These are phyloP conservation scores for Rosa hybrid DNA, from an alignment of 331 rosid genomes.

Conservation along the genomic window DNA sequence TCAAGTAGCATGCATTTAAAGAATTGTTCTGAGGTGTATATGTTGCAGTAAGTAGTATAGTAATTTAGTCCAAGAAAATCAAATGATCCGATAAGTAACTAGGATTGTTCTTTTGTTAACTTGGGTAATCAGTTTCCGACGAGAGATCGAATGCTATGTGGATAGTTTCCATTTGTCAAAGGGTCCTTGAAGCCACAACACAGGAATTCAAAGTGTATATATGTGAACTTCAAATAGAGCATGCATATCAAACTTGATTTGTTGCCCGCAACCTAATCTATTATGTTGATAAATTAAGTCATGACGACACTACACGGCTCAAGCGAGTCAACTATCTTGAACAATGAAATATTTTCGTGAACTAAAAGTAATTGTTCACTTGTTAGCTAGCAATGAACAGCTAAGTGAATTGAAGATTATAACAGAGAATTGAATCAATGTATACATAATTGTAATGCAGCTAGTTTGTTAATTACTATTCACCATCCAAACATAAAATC, in stretches of 20 bases:
- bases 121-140: constrained; percentile 38
- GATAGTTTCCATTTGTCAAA: constrained; percentile 35
- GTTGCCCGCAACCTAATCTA: no score
- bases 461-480: neutral
- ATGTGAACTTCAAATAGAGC: no score
- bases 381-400: no score
- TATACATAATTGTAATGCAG: no score
- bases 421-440: neutral
- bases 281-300: no score
- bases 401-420: neutral
- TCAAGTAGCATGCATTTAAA: constrained; percentile 18
- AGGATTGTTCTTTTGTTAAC: constrained; percentile 20
- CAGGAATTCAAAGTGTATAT: no score
- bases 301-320: no score
- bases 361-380: no score
- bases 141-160: constrained; percentile 24
- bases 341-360: no score
- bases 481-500: constrained; percentile 73
- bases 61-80: constrained; percentile 44
- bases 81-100: constrained; percentile 16
- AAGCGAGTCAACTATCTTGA: no score
- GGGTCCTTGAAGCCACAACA: constrained; percentile 35
- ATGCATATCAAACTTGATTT: no score
- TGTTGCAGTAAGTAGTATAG: constrained; percentile 27
- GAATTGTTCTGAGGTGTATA: constrained; percentile 15